Base-by-base conservation (phyloP, 2,329 filamentous ascomycete genomes). In the Gaeumannomyces tritici region DNA sequence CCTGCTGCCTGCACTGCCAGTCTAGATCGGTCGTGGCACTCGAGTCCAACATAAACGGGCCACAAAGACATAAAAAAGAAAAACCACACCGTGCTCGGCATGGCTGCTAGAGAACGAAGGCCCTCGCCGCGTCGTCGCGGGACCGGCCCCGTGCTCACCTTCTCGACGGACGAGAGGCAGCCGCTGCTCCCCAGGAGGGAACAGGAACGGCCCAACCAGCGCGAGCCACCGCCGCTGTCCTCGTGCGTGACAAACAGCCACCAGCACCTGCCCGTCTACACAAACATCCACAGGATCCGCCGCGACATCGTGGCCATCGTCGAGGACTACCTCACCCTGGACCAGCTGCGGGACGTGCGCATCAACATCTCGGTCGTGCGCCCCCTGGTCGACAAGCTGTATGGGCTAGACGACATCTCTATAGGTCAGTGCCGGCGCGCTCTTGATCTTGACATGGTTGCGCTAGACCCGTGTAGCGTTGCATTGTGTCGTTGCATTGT, bases 351-450 rank as follows among this genome's bases (percentile, higher is more conserved):
- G 69, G 89, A 91, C 72, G 87, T 91, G 62, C 84, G 90, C 63
- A 91, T 95, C 79, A 95, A 95, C 71, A 83, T 90, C 60, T 82
- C 88, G 1, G 87, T 95, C 57, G 87, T 95, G 26, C 84, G 91
- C 63, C 91, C 91, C 1, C 76, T 95, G 29, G 89, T 95, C n/a
- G 89, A 95, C 71, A 89, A 90, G 71, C 82, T 93, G 11, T 95
- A 91, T 71, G 86, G 90, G 68, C 81, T 87, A 63, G 83, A 90
- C 64, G 91, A 95, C 76, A 87, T 93, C 54, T 93, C 90, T 1
- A 86, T 93, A 62, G 82, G 86, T 88, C 75, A 66, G 79, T 69
- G 28, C 35, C 57, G 26, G 29, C 21, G 26, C 62, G 47, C 13
- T 28, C 55, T 28, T 26, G 59, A 12, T 42, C 24, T 12, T n/a